Conservation (phyloP, 768 basidiomycete species). For the Collybiopsis confluens region DNA sequence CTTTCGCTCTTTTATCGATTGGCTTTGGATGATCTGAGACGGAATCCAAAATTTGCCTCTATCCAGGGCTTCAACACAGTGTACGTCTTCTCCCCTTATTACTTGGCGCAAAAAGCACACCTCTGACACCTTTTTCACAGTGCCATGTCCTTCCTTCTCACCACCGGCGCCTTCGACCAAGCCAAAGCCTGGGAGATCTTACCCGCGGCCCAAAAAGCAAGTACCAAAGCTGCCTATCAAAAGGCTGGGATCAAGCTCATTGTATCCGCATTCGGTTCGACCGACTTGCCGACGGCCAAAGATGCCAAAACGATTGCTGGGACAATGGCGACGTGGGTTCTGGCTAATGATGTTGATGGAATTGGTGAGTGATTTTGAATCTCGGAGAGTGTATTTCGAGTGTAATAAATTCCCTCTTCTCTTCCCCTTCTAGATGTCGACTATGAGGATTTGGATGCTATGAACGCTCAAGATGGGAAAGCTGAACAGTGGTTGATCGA, state of each 20-base stretch:
- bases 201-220: slow-evolving; percentile 26
- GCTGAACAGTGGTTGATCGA: slow-evolving; percentile 23
- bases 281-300: slow-evolving; percentile 37
- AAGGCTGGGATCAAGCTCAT: slow-evolving; percentile 49
- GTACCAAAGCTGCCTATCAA: slow-evolving; percentile 37
- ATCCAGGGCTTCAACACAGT: background rate
- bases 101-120: background rate
- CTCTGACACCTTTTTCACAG: no score
- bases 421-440: slow-evolving; percentile 33
- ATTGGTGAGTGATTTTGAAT: slow-evolving; percentile 23
- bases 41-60: background rate
- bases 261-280: slow-evolving; percentile 46
- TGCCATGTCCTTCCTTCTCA: background rate
- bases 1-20: background rate
- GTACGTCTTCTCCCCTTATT: background rate
- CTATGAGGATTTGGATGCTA: background rate
- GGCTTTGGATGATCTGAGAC: background rate
- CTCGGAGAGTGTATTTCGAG: background rate
- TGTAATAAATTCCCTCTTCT: slow-evolving; percentile 26
- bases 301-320: slow-evolving; percentile 39
- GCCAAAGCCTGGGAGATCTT: slow-evolving; percentile 27
- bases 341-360: slow-evolving; percentile 41
- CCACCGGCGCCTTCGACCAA: background rate
- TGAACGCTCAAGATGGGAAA: background rate
- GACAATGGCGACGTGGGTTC: slow-evolving; percentile 41